These are phyloP conservation scores for Ceratocystis huliohia DNA, from an alignment of 2,329 filamentous ascomycete species.

Conservation along the genomic window DNA sequence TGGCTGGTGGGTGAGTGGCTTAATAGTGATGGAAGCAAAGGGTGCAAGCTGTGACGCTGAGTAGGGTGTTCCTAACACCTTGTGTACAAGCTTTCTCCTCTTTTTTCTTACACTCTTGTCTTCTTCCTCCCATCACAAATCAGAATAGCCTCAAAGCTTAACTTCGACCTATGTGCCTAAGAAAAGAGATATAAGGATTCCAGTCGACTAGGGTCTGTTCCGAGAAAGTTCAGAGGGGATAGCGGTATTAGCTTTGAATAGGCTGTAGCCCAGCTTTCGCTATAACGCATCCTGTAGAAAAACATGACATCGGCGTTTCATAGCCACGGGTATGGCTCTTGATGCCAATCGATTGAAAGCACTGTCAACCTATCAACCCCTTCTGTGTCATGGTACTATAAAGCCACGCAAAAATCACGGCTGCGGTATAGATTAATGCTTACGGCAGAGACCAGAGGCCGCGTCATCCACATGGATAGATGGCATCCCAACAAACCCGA, in stretches of 20 bases:
- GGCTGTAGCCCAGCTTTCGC: neutral
- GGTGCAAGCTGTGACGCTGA: neutral
- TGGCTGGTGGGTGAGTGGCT: no score
- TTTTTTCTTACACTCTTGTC: neutral
- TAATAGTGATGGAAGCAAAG: neutral
- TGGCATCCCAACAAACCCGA: no score
- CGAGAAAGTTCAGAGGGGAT: neutral
- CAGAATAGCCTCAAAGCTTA: slow-evolving; percentile 5
- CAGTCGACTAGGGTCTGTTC: neutral
- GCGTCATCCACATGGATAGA: neutral
- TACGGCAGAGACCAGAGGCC: neutral
- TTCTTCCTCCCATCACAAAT: neutral
- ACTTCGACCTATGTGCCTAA: neutral
- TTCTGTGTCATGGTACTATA: no score
- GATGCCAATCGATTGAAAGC: neutral
- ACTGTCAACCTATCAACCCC: no score
- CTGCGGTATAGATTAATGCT: no score
- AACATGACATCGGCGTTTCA: neutral
- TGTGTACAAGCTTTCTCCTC: neutral
- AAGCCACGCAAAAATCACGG: no score
- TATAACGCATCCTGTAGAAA: neutral
- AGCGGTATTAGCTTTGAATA: neutral
- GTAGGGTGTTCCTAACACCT: neutral
- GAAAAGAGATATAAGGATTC: neutral
- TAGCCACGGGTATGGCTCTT: neutral